Evolutionary conservation across 805 yeast genomes (phyloP), one percentile per base, ranked within the genome.

Genomic region (Ascoidea tarda): DNA sequence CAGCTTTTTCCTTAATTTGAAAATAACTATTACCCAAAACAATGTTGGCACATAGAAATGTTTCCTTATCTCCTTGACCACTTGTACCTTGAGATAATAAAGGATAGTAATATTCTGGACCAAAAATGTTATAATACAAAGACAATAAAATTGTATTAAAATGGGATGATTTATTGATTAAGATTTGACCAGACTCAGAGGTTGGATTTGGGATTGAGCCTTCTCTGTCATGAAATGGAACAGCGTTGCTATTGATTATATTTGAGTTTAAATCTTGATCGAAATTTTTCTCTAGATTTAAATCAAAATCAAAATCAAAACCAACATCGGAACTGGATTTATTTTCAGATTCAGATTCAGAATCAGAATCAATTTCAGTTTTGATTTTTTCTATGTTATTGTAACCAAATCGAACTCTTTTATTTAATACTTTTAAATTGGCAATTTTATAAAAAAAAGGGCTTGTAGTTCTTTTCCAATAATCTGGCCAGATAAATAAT

Each of bases 11-110:
- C 49, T 74, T 69, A 6, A 80, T 79, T 62, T 79, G 84, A 60
- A 80, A 79, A 56, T 69, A 79, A 1, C 72, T 66, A 51, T 75
- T 65, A 1, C 66, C 64, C 33, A 75, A 66, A 8, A 74, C 76
- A 33, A 73, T 71, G 2, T 87, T 82, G 0, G 88, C 86, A 0
- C 88, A 86, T 52, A 82, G 69, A 55, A 82, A 82, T 0, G 91
- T 83, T 58, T 84, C 91, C 60, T 84, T 85, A 62, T 85, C 91
- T 50, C 91, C 93, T 66, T 82, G 87, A 16, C 93, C 93, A 4
- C 76, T 77, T 46, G 73, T 73, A 44, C 84, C 82, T 63, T 79
- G 80, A 3, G 83, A 70, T 47, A 82, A 67, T 49, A 82, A 66
- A 2, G 79, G 79, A 61, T 81, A 82, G 62, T 74, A 82, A 53